A percentile compares a stretch with the other conserved stretches of the same genome.
phyloP scores from a whole-genome alignment of 306 rosid species.

The Vicia sativa region DNA sequence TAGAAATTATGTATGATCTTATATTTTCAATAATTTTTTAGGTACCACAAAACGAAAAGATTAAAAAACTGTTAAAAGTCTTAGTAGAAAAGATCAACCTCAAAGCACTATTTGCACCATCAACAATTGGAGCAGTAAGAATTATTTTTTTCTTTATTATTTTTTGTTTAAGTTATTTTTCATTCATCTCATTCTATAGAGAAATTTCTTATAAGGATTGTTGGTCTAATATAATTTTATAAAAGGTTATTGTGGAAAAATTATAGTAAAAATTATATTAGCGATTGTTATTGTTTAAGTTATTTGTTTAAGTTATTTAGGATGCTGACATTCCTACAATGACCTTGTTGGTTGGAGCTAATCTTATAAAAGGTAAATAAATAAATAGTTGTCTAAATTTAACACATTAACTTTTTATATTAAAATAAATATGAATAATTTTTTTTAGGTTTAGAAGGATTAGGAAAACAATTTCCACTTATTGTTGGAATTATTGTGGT shows the following conservation, averaged over 20 bases:
- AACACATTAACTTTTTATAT: background rate
- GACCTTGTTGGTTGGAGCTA: slow-evolving; percentile 52
- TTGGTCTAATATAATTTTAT: slow-evolving; percentile 42
- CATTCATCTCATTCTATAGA: background rate
- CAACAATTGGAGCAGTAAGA: slow-evolving; percentile 45
- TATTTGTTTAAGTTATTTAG: no score
- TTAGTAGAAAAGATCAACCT: slow-evolving; percentile 34
- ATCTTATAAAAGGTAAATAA: slow-evolving; percentile 45
- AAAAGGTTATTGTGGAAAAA: no score
- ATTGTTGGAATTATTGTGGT: slow-evolving; percentile 39
- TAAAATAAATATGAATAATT: background rate
- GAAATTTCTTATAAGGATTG: background rate
- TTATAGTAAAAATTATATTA: no score
- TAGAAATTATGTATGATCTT: slow-evolving; percentile 30
- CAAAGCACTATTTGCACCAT: slow-evolving; percentile 41
- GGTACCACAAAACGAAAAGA: slow-evolving; percentile 33
- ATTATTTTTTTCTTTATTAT: background rate
- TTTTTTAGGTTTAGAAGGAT: slow-evolving; percentile 45
- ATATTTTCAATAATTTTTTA: slow-evolving; percentile 21
- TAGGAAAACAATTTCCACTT: slow-evolving; percentile 6
- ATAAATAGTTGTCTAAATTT: background rate
- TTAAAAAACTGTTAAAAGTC: slow-evolving; percentile 23
- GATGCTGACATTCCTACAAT: slow-evolving; percentile 48
- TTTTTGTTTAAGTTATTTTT: background rate
- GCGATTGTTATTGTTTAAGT: no score